A percentile compares a stretch with the other conserved stretches of the same genome.
phyloP scores from a whole-genome alignment of 192 early-diverging fungal genomes.

The Coemansia sp. region DNA sequence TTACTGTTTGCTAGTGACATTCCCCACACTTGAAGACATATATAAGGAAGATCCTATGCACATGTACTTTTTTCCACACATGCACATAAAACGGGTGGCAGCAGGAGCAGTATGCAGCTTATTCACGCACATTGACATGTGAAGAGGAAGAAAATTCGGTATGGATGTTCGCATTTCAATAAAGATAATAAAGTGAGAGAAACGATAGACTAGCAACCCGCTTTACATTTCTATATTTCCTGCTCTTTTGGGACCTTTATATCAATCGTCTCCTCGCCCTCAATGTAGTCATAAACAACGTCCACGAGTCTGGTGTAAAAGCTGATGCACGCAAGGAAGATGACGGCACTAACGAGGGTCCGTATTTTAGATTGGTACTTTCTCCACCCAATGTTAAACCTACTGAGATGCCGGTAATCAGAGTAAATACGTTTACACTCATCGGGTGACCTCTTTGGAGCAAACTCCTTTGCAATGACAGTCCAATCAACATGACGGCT shows the following conservation, averaged over 20 bases:
- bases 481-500: slow-evolving; percentile 9
- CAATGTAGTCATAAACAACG: not conserved
- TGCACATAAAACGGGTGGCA: no score
- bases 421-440: slow-evolving; percentile 26
- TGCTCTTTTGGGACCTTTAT: not conserved
- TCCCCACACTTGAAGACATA: no score
- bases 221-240: not conserved
- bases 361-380: not conserved
- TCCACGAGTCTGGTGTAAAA: not conserved
- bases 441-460: slow-evolving; percentile 1
- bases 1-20: no score
- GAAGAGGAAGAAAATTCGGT: no score
- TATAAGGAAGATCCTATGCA: no score
- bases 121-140: no score
- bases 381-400: not conserved
- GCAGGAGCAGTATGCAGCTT: no score
- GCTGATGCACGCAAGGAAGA: not conserved
- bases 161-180: no score
- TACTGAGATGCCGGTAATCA: slow-evolving; percentile 15
- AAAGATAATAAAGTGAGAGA: not conserved
- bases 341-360: not conserved
- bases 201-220: not conserved
- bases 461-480: not conserved
- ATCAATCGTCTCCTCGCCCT: not conserved
- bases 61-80: no score